Conservation (phyloP, 2,329 filamentous ascomycete species). For the Hymenoscyphus occultus region DNA sequence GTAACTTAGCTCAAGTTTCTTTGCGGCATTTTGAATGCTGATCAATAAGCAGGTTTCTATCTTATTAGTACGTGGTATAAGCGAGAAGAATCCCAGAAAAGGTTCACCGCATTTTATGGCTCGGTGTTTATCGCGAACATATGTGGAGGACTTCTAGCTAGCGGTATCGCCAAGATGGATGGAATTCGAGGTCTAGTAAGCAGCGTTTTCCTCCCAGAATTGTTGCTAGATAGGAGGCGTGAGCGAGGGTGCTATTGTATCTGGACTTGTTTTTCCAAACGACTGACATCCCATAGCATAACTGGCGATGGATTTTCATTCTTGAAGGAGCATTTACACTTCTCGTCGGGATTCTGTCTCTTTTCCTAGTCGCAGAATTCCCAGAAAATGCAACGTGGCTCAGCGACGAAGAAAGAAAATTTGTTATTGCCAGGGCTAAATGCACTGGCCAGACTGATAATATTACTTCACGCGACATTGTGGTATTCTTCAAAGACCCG, state of each 20-base stretch:
- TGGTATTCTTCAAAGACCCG: constrained; percentile 40
- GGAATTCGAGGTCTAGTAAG: constrained; percentile 44
- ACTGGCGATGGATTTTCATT: constrained; percentile 69
- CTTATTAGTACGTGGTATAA: constrained; percentile 63
- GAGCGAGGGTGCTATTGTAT: too few relatives aligned
- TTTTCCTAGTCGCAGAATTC: constrained; percentile 65
- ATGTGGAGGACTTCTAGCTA: constrained; percentile 65
- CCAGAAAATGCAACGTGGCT: constrained; percentile 68
- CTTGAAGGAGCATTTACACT: constrained; percentile 65
- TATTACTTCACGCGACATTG: constrained; percentile 52
- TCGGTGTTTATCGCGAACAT: constrained; percentile 68
- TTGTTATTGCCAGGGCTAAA: constrained; percentile 65
- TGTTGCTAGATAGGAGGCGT: too few relatives aligned
- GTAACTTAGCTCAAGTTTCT: constrained; percentile 41
- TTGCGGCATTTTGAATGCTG: constrained; percentile 38
- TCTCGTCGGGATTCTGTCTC: constrained; percentile 54
- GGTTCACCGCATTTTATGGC: constrained; percentile 65
- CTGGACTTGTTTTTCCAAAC: too few relatives aligned
- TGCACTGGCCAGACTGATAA: constrained; percentile 68
- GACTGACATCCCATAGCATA: constrained; percentile 25
- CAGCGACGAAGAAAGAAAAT: constrained; percentile 59
- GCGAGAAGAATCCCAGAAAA: constrained; percentile 64
- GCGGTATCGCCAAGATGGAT: constrained; percentile 59
- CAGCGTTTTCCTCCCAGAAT: too few relatives aligned
- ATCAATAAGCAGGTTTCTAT: constrained; percentile 37